Evolutionary conservation across 495 filamentous ascomycete species (phyloP).

Genomic region (Xylaria bambusicola): DNA sequence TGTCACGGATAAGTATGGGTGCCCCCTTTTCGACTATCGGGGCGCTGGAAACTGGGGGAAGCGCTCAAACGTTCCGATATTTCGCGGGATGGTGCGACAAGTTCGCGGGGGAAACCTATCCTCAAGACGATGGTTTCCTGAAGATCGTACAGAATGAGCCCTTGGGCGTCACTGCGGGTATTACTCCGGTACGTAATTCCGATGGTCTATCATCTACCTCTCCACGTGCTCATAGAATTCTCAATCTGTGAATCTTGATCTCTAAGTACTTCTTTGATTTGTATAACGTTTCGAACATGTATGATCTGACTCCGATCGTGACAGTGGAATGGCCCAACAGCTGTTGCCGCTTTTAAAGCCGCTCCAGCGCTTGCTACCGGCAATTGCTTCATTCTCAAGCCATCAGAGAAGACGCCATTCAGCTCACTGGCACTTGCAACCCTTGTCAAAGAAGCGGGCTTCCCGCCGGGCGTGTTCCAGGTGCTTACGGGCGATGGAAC

Average conservation of each 20-base stretch:
- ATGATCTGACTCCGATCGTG: neutral
- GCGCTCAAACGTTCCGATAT: slow-evolving; percentile 37
- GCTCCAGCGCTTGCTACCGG: slow-evolving; percentile 50
- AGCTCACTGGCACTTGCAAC: slow-evolving; percentile 25
- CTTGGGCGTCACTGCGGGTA: slow-evolving; percentile 43
- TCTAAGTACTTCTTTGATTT: too few species aligned
- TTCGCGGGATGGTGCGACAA: slow-evolving; percentile 52
- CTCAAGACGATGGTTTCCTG: slow-evolving; percentile 46
- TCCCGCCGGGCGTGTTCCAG: slow-evolving; percentile 44
- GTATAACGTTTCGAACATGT: too few species aligned
- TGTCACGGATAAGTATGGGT: slow-evolving; percentile 38
- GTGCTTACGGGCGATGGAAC: slow-evolving; percentile 36
- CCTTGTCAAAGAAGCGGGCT: slow-evolving; percentile 40
- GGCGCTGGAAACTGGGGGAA: slow-evolving; percentile 28
- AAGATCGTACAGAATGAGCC: slow-evolving; percentile 47
- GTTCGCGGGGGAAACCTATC: slow-evolving; percentile 44
- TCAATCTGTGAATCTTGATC: too few species aligned
- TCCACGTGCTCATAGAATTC: too few species aligned
- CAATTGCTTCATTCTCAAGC: slow-evolving; percentile 45
- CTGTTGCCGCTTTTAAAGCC: slow-evolving; percentile 40
- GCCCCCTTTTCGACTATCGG: slow-evolving; percentile 34
- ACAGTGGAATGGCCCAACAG: slow-evolving; percentile 45
- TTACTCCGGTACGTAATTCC: slow-evolving; percentile 34
- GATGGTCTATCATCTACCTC: neutral
- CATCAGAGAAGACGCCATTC: slow-evolving; percentile 42